Evolutionary conservation across 805 yeast species (phyloP).

Genomic region (Schizosaccharomyces lindneri): DNA sequence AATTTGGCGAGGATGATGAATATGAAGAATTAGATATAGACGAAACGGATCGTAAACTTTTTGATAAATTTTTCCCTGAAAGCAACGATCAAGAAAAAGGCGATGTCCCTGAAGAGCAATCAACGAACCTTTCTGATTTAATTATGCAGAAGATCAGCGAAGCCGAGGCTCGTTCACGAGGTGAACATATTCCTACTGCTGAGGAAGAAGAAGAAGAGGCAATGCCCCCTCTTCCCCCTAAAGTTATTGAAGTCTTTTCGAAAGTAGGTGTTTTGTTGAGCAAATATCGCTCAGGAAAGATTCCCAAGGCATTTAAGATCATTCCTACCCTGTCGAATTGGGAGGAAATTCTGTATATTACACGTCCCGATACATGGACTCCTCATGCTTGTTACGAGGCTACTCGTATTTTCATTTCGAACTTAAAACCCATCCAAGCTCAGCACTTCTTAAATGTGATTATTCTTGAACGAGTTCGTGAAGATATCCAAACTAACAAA

Average conservation of each 20-base stretch:
- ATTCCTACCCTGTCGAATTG: conserved; percentile 81
- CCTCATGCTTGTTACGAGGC: conserved; percentile 90
- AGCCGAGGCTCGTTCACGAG: conserved; percentile 21
- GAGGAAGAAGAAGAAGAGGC: conserved; percentile 7
- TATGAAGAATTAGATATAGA: conserved; percentile 18
- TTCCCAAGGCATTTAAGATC: conserved; percentile 90
- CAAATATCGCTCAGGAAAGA: conserved; percentile 81
- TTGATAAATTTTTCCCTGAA: conserved; percentile 34
- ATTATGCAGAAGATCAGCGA: conserved; percentile 75
- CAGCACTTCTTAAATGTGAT: conserved; percentile 25
- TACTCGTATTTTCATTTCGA: conserved; percentile 77
- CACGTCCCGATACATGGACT: conserved; percentile 84
- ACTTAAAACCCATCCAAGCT: conserved; percentile 65
- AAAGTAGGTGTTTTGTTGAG: conserved; percentile 71
- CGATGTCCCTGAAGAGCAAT: conserved; percentile 2
- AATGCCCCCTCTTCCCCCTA: conserved; percentile 44
- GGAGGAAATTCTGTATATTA: conserved; percentile 84
- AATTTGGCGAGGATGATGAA: conserved; percentile 19
- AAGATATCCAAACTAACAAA: conserved; percentile 17
- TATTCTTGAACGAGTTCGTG: conserved; percentile 18
- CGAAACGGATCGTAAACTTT: conserved; percentile 62
- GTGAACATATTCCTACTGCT: conserved; percentile 9
- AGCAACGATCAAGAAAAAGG: not conserved
- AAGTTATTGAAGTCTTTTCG: conserved; percentile 82
- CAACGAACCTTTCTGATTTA: conserved; percentile 51